These are phyloP conservation scores for Sporothrix brunneoviolacea DNA, from an alignment of 2,329 filamentous ascomycete species.

Conservation along the genomic window DNA sequence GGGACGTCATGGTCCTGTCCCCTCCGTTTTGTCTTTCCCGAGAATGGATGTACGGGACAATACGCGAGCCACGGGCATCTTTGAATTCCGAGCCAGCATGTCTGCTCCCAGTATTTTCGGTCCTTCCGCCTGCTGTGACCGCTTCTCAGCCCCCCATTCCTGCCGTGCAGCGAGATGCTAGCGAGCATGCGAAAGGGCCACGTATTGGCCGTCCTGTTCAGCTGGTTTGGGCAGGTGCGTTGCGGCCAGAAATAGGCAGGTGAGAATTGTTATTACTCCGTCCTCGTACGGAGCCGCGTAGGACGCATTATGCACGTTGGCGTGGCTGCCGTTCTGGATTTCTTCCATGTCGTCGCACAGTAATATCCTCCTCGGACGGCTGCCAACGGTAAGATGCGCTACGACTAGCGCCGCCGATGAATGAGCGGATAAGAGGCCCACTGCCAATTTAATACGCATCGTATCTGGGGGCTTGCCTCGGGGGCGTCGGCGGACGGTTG, in stretches of 20 bases:
- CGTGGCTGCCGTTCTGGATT: neutral
- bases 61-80: constrained; percentile 2
- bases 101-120: neutral
- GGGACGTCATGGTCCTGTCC: neutral
- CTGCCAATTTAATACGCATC: too few relatives aligned
- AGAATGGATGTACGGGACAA: constrained; percentile 2
- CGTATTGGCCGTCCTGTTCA: too few relatives aligned
- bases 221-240: too few relatives aligned
- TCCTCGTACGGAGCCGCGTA: neutral
- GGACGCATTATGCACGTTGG: neutral
- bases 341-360: constrained; percentile 3
- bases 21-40: neutral
- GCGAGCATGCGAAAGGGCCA: too few relatives aligned
- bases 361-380: too few relatives aligned
- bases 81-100: constrained; percentile 3
- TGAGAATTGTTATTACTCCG: too few relatives aligned
- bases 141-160: constrained; percentile 9
- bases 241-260: constrained; percentile 4
- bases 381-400: neutral
- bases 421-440: neutral
- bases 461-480: too few relatives aligned
- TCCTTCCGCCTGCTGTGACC: neutral
- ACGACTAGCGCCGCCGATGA: constrained; percentile 2
- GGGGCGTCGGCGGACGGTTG: too few relatives aligned
- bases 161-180: too few relatives aligned